These are phyloP conservation scores for Urtica urens DNA, from an alignment of 306 rosid genomes.

Conservation along the genomic window DNA sequence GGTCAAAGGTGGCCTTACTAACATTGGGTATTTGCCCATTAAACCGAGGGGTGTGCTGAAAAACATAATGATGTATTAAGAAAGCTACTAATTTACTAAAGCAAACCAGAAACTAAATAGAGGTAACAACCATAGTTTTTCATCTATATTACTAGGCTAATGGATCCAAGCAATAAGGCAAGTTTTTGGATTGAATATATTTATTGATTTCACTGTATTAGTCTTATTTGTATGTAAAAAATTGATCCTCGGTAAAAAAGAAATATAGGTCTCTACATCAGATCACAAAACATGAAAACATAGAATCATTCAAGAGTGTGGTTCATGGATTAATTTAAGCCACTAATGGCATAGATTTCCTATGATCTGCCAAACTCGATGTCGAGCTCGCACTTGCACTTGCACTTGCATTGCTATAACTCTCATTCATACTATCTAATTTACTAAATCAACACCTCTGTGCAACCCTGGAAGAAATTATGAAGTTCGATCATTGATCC, in stretches of 20 bases:
- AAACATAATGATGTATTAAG: conserved; percentile 27
- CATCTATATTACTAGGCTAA: no score
- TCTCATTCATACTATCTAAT: conserved; percentile 47
- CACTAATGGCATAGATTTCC: no score
- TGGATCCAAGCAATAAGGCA: no score
- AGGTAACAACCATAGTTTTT: no score
- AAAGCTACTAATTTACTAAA: conserved; percentile 11
- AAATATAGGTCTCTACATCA: no score
- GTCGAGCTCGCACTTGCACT: conserved; percentile 95
- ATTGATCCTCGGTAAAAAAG: no score
- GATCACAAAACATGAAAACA: no score
- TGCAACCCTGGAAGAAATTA: conserved; percentile 12
- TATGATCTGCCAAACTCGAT: conserved; percentile 50
- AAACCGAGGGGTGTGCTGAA: conserved; percentile 88
- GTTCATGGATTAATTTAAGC: no score
- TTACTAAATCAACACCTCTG: conserved; percentile 1
- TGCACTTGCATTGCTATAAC: conserved; percentile 40
- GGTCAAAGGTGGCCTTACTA: conserved; percentile 86
- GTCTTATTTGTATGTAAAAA: no score
- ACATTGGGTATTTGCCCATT: conserved; percentile 95
- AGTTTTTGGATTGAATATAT: no score
- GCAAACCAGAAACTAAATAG: conserved; percentile 3
- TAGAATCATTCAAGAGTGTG: no score
- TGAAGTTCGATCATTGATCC: background rate
- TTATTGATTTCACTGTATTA: no score